Conservation (phyloP, 768 basidiomycete genomes). For the Fomitopsis serialis region DNA sequence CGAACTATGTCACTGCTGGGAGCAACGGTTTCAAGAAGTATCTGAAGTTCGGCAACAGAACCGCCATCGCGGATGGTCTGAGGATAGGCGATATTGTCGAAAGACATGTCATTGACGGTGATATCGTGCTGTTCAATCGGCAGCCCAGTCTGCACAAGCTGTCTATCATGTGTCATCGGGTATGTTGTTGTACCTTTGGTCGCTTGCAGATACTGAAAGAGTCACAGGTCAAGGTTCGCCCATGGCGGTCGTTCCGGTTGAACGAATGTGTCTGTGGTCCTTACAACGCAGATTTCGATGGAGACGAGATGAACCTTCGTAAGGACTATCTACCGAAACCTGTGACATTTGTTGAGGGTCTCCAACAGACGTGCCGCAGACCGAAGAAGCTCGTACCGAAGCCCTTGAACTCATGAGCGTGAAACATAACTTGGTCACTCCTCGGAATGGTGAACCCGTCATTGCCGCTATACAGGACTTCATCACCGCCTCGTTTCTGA, state of each 20-base stretch:
- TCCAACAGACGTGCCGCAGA: slow-evolving; percentile 87
- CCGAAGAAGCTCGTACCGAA: slow-evolving; percentile 96
- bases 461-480: slow-evolving; percentile 99
- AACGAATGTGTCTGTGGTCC: slow-evolving; percentile 99
- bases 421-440: slow-evolving; percentile 95
- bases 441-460: slow-evolving; percentile 97
- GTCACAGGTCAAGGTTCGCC: slow-evolving; percentile 76
- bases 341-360: neutral
- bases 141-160: slow-evolving; percentile 98
- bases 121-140: slow-evolving; percentile 96
- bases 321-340: slow-evolving; percentile 24
- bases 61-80: slow-evolving; percentile 74
- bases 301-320: slow-evolving; percentile 99
- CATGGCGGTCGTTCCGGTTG: slow-evolving; percentile 94
- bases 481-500: slow-evolving; percentile 95
- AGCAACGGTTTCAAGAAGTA: slow-evolving; percentile 82
- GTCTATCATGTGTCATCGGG: slow-evolving; percentile 98
- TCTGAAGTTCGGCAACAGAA: slow-evolving; percentile 80
- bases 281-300: slow-evolving; percentile 99
- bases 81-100: slow-evolving; percentile 91
- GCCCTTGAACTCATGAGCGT: slow-evolving; percentile 96
- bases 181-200: slow-evolving; percentile 26
- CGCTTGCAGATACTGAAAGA: neutral
- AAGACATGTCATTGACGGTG: slow-evolving; percentile 90
- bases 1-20: slow-evolving; percentile 85